Percentiles rank a stretch among this genome's conserved stretches.
These are phyloP conservation scores for Lachnellula suecica DNA, from an alignment of 2,329 filamentous ascomycete genomes.

Conservation along the genomic window DNA sequence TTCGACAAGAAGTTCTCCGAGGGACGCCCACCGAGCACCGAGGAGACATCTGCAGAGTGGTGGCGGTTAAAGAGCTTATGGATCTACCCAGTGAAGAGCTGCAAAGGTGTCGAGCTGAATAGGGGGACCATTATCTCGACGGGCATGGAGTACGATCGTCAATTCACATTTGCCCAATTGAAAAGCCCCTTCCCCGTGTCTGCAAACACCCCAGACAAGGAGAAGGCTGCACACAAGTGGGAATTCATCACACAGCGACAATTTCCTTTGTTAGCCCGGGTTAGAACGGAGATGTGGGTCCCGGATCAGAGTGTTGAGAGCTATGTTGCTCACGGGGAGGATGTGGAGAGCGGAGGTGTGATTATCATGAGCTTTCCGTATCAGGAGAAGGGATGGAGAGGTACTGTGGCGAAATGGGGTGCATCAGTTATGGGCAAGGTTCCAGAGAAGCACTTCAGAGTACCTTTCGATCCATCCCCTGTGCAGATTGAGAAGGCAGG, in stretches of 20 bases:
- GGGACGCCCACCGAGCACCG: conserved; percentile 34
- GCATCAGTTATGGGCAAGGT: conserved; percentile 52
- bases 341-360: conserved; percentile 55
- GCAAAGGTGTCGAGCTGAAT: conserved; percentile 71
- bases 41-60: conserved; percentile 35
- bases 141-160: conserved; percentile 76
- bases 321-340: conserved; percentile 47
- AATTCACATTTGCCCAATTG: conserved; percentile 78
- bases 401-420: conserved; percentile 42
- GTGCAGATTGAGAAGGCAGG: conserved; percentile 56
- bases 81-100: conserved; percentile 84
- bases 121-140: conserved; percentile 62
- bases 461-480: conserved; percentile 63
- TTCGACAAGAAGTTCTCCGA: conserved; percentile 48
- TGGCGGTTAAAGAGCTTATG: conserved; percentile 67
- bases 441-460: conserved; percentile 62
- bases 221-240: conserved; percentile 55
- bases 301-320: conserved; percentile 59
- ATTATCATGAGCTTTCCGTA: conserved; percentile 68
- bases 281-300: conserved; percentile 68
- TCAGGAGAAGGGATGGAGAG: conserved; percentile 48
- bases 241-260: conserved; percentile 70
- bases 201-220: conserved; percentile 34
- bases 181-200: conserved; percentile 47
- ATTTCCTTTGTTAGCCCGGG: conserved; percentile 68